A percentile compares a stretch with the other conserved stretches of the same genome.
phyloP scores from a whole-genome alignment of 257 asterid genomes.

The Lycium ferocissimum region DNA sequence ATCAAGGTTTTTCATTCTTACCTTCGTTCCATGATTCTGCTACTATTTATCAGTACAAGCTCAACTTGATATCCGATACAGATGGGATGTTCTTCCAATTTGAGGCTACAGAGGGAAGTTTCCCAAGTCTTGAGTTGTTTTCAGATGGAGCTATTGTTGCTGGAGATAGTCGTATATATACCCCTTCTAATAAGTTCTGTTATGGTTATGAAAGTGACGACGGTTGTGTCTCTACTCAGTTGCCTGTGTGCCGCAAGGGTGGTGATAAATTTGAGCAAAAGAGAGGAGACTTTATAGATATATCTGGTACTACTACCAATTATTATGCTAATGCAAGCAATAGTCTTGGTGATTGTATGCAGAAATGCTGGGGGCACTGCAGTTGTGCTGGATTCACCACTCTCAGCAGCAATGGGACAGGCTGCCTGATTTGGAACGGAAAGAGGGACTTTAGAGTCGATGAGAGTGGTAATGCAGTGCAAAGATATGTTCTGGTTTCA shows the following conservation, averaged over 20 bases:
- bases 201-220: slow-evolving; percentile 19
- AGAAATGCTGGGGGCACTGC: neutral
- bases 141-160: neutral
- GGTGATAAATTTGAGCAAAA: slow-evolving; percentile 26
- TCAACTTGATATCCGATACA: slow-evolving; percentile 2
- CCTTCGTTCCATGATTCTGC: neutral
- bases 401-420: neutral
- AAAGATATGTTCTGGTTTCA: neutral
- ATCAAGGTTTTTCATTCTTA: slow-evolving; percentile 16
- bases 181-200: neutral
- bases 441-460: neutral
- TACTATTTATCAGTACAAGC: neutral
- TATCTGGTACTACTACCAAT: neutral
- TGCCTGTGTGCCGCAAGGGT: slow-evolving; percentile 34
- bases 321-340: neutral
- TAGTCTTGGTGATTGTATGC: slow-evolving; percentile 22
- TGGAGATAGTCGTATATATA: neutral
- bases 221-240: slow-evolving; percentile 37
- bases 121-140: neutral
- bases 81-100: slow-evolving; percentile 4
- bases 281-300: neutral
- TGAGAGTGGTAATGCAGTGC: neutral
- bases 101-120: slow-evolving; percentile 16
- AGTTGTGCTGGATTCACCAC: neutral
- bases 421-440: neutral